phyloP scores from a whole-genome alignment of 2,329 filamentous ascomycete species.

The Alternaria panax region DNA sequence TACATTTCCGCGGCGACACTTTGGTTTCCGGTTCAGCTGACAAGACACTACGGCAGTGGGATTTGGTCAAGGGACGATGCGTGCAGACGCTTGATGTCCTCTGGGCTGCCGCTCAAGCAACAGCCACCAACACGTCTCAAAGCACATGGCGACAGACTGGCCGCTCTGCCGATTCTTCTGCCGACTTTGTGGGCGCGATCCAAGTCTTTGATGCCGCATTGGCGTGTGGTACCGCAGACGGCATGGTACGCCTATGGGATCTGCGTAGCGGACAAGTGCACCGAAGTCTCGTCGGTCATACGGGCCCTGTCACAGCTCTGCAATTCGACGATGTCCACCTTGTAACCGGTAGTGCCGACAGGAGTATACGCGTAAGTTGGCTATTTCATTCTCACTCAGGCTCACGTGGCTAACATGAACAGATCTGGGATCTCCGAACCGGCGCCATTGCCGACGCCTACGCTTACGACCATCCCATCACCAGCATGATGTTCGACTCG shows the following conservation, averaged over 20 bases:
- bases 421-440: slow-evolving; percentile 99
- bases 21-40: slow-evolving; percentile 95
- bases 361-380: slow-evolving; percentile 85
- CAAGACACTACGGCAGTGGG: slow-evolving; percentile 97
- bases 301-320: slow-evolving; percentile 88
- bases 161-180: slow-evolving; percentile 70
- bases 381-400: neutral
- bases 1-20: slow-evolving; percentile 88
- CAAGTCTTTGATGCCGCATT: slow-evolving; percentile 96
- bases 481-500: slow-evolving; percentile 96
- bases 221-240: slow-evolving; percentile 95
- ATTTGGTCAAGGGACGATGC: slow-evolving; percentile 94
- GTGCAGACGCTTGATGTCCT: slow-evolving; percentile 97
- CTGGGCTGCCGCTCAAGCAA: slow-evolving; percentile 94
- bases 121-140: slow-evolving; percentile 63
- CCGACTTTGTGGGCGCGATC: slow-evolving; percentile 92
- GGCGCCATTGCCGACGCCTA: slow-evolving; percentile 96
- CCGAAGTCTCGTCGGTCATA: slow-evolving; percentile 92
- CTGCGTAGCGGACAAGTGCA: slow-evolving; percentile 96
- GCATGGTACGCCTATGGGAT: slow-evolving; percentile 97
- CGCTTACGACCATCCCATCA: slow-evolving; percentile 90
- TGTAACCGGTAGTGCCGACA: slow-evolving; percentile 89
- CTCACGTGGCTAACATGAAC: neutral
- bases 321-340: slow-evolving; percentile 97
- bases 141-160: slow-evolving; percentile 76